Evolutionary conservation across 495 filamentous ascomycete species (phyloP), one percentile per base, ranked within the genome.

Genomic region (Neurospora sp.): DNA sequence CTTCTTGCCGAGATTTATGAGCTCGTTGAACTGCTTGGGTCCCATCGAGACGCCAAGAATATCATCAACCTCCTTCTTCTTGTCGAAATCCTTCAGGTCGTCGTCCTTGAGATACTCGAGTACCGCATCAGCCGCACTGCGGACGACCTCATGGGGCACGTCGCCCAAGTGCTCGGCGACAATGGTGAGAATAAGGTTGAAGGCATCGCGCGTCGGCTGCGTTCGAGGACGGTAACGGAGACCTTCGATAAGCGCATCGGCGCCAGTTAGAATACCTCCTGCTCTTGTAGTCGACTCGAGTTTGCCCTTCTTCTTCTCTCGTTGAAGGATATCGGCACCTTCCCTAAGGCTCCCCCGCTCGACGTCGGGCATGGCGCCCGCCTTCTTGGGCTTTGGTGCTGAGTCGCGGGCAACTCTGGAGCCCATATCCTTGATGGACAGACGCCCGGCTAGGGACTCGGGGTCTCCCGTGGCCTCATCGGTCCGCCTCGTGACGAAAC

Each of bases 401-500:
- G 88, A 82, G 71, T 97, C 94, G 62, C 93, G 90, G 74, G 89
- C 88, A 71, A 93, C 91, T 74, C 94, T 88, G 72, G 89, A 90
- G 37, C 96, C 96, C 96, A 99, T 99, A 77, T 98, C 94, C 76
- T 90, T 88, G 76, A 98, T 95, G 73, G 91, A 92, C 81, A 99
- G 91, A 75, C 94, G 92, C 39, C 96, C 95, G 42, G 96, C 96
- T 62, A 99, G 89, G 71, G 96, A 98, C 84, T 99, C 96, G 70
- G 96, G 96, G 81, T 99, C 96, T 78, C 96, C 96, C 42, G 96
- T 98, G 73, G 92, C 91, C 83, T 99, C 96, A 84, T 99, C 96
- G 76, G 91, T 93, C 76, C 93, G 90, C 78, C 94, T 91, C 72
- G 93, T 94, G 77, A 95, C 91, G 82, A 99, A 98, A 80, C 96